A percentile compares a stretch with the other conserved stretches of the same genome.
phyloP scores from a whole-genome alignment of 2,329 filamentous ascomycete genomes.

The Pestalotiopsis sp. region DNA sequence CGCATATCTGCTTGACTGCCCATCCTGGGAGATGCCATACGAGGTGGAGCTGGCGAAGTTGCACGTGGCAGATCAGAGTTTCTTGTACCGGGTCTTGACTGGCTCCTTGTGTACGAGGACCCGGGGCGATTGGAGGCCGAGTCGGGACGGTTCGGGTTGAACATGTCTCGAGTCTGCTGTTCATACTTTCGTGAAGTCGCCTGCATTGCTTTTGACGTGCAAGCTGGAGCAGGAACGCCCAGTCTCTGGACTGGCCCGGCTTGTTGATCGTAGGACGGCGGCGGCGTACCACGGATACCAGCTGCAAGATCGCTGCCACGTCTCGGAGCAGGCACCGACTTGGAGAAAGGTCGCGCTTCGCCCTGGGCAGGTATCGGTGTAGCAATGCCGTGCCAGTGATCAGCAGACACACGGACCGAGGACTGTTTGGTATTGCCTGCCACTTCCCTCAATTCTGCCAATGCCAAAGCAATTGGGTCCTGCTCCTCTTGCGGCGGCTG shows the following conservation, averaged over 20 bases:
- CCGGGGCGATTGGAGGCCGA: slow-evolving; percentile 26
- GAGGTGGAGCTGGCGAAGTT: slow-evolving; percentile 69
- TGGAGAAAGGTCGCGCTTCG: slow-evolving; percentile 41
- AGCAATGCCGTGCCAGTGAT: slow-evolving; percentile 90
- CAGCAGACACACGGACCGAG: slow-evolving; percentile 85
- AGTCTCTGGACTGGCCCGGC: slow-evolving; percentile 64
- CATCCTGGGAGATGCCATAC: slow-evolving; percentile 66
- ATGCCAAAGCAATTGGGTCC: slow-evolving; percentile 89
- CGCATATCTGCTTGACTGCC: slow-evolving; percentile 50
- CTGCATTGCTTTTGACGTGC: slow-evolving; percentile 94
- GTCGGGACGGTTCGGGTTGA: slow-evolving; percentile 46
- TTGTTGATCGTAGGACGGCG: slow-evolving; percentile 82
- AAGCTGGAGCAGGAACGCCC: slow-evolving; percentile 87
- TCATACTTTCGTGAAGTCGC: slow-evolving; percentile 89
- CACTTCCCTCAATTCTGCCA: slow-evolving; percentile 90
- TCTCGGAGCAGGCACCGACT: slow-evolving; percentile 42
- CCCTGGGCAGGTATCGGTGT: slow-evolving; percentile 69
- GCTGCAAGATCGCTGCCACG: slow-evolving; percentile 50
- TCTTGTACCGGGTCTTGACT: slow-evolving; percentile 61
- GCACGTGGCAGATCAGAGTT: slow-evolving; percentile 62
- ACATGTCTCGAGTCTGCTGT: slow-evolving; percentile 81
- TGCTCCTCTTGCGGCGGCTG: slow-evolving; percentile 59
- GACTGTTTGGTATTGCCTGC: slow-evolving; percentile 72
- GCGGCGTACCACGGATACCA: slow-evolving; percentile 74
- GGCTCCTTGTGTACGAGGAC: slow-evolving; percentile 33